These are phyloP conservation scores for Diospyros kaki DNA, from an alignment of 148 eudicot genomes.

Conservation along the genomic window DNA sequence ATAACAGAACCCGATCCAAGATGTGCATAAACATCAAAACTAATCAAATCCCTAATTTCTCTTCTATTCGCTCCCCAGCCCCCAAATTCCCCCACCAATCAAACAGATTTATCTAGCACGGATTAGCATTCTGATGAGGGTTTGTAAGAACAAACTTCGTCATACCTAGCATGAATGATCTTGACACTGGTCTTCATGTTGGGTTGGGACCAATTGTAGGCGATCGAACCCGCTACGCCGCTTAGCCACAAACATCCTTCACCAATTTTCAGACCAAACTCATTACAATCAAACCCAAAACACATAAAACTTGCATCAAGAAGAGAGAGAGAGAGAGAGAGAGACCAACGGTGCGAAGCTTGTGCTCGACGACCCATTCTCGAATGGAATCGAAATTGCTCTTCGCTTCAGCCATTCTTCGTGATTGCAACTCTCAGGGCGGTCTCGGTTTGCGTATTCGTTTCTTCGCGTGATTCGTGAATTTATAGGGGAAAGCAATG, in stretches of 20 bases:
- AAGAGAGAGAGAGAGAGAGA: neutral
- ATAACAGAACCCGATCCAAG: too few species aligned
- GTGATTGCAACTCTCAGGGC: too few species aligned
- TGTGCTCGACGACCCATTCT: constrained; percentile 68
- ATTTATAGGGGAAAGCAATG: too few species aligned
- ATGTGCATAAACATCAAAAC: too few species aligned
- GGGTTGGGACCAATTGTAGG: constrained; percentile 42
- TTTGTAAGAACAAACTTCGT: too few species aligned
- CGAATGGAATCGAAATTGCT: constrained; percentile 39
- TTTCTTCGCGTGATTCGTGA: too few species aligned
- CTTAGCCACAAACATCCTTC: constrained; percentile 31
- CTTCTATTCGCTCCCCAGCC: neutral
- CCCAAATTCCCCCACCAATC: neutral
- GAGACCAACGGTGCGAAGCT: constrained; percentile 56
- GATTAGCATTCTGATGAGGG: too few species aligned
- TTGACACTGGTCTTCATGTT: constrained; percentile 35
- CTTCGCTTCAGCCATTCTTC: constrained; percentile 47
- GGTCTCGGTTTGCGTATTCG: too few species aligned
- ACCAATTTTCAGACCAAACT: neutral
- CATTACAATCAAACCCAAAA: constrained; percentile 4
- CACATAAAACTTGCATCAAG: neutral
- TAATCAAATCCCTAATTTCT: neutral
- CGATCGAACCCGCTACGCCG: constrained; percentile 28
- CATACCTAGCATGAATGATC: constrained; percentile 36
- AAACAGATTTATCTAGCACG: neutral